Base-by-base conservation (phyloP, 306 rosid genomes). In the Crataegus laevigata region DNA sequence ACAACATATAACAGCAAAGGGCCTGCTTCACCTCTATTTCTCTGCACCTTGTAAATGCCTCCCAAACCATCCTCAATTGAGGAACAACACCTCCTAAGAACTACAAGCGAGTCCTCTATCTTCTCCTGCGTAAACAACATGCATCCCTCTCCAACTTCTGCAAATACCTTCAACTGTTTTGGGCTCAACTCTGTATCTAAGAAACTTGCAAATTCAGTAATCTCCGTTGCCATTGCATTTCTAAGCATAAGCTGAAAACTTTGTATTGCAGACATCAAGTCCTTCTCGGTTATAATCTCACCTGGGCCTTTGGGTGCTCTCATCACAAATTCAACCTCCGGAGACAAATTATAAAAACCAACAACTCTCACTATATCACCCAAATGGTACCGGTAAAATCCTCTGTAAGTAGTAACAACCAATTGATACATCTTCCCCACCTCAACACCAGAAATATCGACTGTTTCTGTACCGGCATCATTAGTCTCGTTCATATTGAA, bases 361-460 rank as follows among this genome's bases (percentile, higher is more conserved):
- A 83, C 84, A 68, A 90, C 85, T 80, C 72, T 84, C 68, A 86
- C 92, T 70, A 90, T 69, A 83, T 90, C 96, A 1, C 92, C 96
- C 82, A 90, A 64, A 26, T 84, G 80, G 54, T 88, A 86, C 26
- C 89, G 86, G 72, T 88, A 90, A 19, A 88, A 82, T 81, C 96
- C 96, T 75, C 88, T 69, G 1, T 75, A 81, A 64, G 92, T 90
- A 42, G 96, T 90, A 17, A 85, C 84, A 74, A 90, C 68, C 38
- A 90, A 82, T 88, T 88, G 89, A 84, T 90, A 90, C 92, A 90
- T 84, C 88, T 84, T 88, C 72, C 92, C 96, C 71, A 78, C 79
- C 81, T 84, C 84, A 12, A 88, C 87, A 74, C 79, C 69, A 22
- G 82, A 75, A 60, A 84, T 29, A 25, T 83, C 89, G 15, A 86